Evolutionary conservation across 179 eudicot species (phyloP), one percentile per base, ranked within the genome.

Genomic region (Sideroxylon spinosum): DNA sequence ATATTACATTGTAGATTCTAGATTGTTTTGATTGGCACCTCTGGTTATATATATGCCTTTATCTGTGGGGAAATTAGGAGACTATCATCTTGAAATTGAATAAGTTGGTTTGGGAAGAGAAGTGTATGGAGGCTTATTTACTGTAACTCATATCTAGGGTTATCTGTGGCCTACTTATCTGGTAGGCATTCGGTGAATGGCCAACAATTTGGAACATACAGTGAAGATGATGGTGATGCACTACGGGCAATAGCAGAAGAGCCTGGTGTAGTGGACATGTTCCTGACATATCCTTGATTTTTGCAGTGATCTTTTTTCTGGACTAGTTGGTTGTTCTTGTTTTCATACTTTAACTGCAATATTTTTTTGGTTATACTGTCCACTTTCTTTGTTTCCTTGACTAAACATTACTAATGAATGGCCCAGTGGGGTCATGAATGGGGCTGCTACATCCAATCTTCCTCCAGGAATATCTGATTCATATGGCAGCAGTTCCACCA

Each of bases 101-200:
- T 32, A 29, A 59, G 19, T 71, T 7, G 22, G 48, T 23, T 62
- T n/a, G 52, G 14, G 50, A 16, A 61, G 44, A 23, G 69, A 12
- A 44, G 57, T 62, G 22, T 25, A 1, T 20, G 13, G 53, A 74
- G 67, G 79, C 88, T 91, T 84, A 93, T 90, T 77, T 82, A 82
- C 71, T 76, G 61, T 73, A 5, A 71, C 79, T 89, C 78, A 79
- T 88, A 32, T 81, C 12, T 83, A 95, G 99, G 98, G 83, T 84
- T 95, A 79, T 90, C 92, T 86, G 93, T 95, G 89, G 92, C 87
- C 67, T 95, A 95, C 92, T 86, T 95, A 82, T 95, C 99, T 83
- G 99, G 99, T 84, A 95, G 88, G 93, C 84, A 85, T 83, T 88
- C 92, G 74, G 75, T 90, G 76, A 91, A 88, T 82, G 87, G 93